Evolutionary conservation across 345 rosid genomes (phyloP).

Genomic region (Citrus maxima): DNA sequence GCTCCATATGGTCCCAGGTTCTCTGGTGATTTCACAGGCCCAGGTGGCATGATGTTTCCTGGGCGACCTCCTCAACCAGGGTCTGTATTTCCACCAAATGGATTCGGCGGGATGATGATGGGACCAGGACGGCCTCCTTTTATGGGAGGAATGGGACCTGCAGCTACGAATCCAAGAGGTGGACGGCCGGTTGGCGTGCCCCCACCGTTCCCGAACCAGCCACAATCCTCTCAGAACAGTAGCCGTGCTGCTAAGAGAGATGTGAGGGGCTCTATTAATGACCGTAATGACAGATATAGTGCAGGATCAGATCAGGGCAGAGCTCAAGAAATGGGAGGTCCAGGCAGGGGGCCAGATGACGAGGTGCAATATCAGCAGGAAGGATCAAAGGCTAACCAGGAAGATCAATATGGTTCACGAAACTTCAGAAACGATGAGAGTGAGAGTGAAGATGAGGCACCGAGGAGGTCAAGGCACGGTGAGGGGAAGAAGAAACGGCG

Average conservation of each 20-base stretch:
- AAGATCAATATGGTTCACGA: constrained; percentile 46
- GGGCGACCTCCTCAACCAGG: constrained; percentile 93
- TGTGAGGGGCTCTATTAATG: constrained; percentile 40
- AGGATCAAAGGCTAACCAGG: constrained; percentile 38
- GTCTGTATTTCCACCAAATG: constrained; percentile 66
- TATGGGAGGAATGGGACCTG: constrained; percentile 78
- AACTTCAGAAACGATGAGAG: constrained; percentile 68
- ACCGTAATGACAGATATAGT: constrained; percentile 36
- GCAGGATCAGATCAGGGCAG: constrained; percentile 51
- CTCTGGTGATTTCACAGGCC: constrained; percentile 82
- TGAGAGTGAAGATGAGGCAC: constrained; percentile 93
- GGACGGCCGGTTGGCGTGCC: constrained; percentile 55
- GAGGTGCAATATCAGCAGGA: constrained; percentile 41
- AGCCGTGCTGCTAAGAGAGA: constrained; percentile 50
- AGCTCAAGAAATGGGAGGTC: constrained; percentile 40
- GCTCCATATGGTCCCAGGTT: constrained; percentile 90
- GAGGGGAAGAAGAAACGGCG: constrained; percentile 77
- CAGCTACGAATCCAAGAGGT: constrained; percentile 46
- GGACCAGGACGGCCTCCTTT: constrained; percentile 79
- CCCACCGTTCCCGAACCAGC: constrained; percentile 37
- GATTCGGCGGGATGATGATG: constrained; percentile 95
- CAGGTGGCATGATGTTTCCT: constrained; percentile 91
- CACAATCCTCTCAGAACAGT: constrained; percentile 40
- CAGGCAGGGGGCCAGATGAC: constrained; percentile 36
- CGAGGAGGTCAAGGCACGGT: constrained; percentile 95